phyloP scores from a whole-genome alignment of 192 early-diverging fungal genomes.

The Globomyces pollinis-pini region DNA sequence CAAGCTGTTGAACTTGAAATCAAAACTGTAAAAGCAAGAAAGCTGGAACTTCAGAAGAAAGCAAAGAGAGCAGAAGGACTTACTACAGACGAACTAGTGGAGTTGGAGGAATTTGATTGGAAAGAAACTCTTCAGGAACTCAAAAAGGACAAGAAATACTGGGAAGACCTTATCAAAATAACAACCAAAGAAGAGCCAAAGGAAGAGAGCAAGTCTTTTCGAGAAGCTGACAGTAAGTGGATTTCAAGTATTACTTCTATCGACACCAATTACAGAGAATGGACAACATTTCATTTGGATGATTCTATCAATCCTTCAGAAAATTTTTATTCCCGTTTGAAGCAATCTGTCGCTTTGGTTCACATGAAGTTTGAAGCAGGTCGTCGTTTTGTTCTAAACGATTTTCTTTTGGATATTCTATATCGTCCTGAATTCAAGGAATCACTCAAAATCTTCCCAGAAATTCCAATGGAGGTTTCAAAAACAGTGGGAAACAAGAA shows the following conservation, averaged over 20 bases:
- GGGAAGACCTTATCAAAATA: no score
- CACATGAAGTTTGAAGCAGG: conserved; percentile 1
- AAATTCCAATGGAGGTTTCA: conserved; percentile 11
- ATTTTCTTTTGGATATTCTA: conserved; percentile 11
- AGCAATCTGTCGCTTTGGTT: background rate
- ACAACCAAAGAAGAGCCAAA: no score
- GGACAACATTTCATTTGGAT: background rate
- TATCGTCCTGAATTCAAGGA: conserved; percentile 10
- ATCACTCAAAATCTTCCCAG: conserved; percentile 15
- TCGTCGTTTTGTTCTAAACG: conserved; percentile 11
- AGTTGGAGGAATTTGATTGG: no score
- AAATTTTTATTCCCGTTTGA: background rate
- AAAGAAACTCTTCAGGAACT: no score
- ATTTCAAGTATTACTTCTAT: background rate
- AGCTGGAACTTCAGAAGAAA: no score
- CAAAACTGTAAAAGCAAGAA: no score
- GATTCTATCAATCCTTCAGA: background rate
- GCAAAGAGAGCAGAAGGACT: no score
- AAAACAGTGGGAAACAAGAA: no score
- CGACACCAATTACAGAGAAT: background rate
- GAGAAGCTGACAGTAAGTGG: background rate
- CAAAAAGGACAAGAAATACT: no score
- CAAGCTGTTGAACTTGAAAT: no score
- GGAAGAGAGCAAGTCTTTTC: no score
- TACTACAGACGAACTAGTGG: no score